Evolutionary conservation across 108 stramenopile genomes (phyloP).

Genomic region (Cylindrotheca closterium): DNA sequence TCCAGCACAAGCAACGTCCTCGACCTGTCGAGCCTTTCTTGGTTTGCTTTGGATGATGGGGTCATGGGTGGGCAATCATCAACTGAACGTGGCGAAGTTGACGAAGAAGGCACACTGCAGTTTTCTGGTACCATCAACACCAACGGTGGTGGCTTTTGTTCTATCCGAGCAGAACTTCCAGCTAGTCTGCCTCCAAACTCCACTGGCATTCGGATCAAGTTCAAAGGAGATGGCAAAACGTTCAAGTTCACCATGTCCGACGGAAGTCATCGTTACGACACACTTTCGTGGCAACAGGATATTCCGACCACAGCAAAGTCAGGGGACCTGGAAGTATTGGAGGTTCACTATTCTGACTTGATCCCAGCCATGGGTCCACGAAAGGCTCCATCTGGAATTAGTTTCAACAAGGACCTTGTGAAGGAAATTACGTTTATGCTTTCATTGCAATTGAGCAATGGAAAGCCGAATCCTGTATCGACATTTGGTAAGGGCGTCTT

Average conservation of each 20-base stretch:
- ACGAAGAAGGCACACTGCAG: slow-evolving; percentile 32
- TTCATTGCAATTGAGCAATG: slow-evolving; percentile 64
- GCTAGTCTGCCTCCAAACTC: background rate
- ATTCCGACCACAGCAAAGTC: slow-evolving; percentile 34
- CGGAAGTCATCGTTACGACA: slow-evolving; percentile 53
- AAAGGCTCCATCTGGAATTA: slow-evolving; percentile 26
- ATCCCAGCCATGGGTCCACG: slow-evolving; percentile 37
- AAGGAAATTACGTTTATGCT: slow-evolving; percentile 72
- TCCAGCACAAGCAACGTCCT: too few relatives aligned
- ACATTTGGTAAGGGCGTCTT: slow-evolving; percentile 73
- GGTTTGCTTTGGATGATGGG: slow-evolving; percentile 72
- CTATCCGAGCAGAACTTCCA: slow-evolving; percentile 53
- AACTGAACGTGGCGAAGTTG: slow-evolving; percentile 34
- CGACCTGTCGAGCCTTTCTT: too few relatives aligned
- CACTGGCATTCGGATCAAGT: slow-evolving; percentile 36
- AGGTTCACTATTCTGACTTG: slow-evolving; percentile 40
- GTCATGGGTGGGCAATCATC: slow-evolving; percentile 75
- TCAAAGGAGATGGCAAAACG: slow-evolving; percentile 69
- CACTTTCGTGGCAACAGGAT: slow-evolving; percentile 67
- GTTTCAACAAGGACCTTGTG: slow-evolving; percentile 51
- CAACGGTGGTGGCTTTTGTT: slow-evolving; percentile 68
- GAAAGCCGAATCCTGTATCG: slow-evolving; percentile 59
- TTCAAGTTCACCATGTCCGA: slow-evolving; percentile 68
- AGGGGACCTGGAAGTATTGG: slow-evolving; percentile 30
- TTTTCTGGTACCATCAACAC: slow-evolving; percentile 74